Evolutionary conservation across 345 rosid species (phyloP), one percentile per base, ranked within the genome.

Genomic region (Geranium brycei): DNA sequence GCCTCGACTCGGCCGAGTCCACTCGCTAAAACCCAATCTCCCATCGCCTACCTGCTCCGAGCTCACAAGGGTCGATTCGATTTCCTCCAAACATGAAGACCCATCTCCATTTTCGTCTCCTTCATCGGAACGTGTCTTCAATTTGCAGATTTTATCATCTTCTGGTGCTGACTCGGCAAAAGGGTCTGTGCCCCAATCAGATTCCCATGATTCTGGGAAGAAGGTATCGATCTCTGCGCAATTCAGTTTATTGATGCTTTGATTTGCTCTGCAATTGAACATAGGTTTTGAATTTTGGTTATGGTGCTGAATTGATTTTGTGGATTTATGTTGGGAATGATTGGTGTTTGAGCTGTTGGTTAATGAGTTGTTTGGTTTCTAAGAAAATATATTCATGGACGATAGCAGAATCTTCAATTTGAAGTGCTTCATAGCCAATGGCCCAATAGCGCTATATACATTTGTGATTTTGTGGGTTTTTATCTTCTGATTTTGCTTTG

Each of bases 201-300:
- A 47, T 47, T 47, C 53, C 53, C 60, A 72, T 66, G 76, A 55
- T 18, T 73, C 82, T 69, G 68, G 53, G 69, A 76, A 58, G 72
- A 87, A 86, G 96, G 96, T 92, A 76, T 7, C 11, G 53, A 47
- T 47, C 53, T 47, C 53, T 47, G 14, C 11, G 53, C 0, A 3
- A 11, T 47, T 47, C 3, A 3, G 15, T 47, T 47, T 6, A 47
- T 47, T 0, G 53, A 3, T 11, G 13, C 13, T 47, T 47, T 47
- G 53, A 47, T 47, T 47, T 47, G 53, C 14, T 47, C 53, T 47
- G 1, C 14, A 8, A 47, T 47, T 47, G 53, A 47, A 10, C 0
- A 47, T 47, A 3, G 53, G 53, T 47, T 47, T 8, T 47, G 53
- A 47, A 7, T 47, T 47, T 11, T 47, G 3, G 3, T 11, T 47